Percentiles rank a stretch among this genome's conserved stretches.
Evolutionary conservation across 805 yeast species (phyloP).

Genomic region (Isabelozyma pseudorhagii): DNA sequence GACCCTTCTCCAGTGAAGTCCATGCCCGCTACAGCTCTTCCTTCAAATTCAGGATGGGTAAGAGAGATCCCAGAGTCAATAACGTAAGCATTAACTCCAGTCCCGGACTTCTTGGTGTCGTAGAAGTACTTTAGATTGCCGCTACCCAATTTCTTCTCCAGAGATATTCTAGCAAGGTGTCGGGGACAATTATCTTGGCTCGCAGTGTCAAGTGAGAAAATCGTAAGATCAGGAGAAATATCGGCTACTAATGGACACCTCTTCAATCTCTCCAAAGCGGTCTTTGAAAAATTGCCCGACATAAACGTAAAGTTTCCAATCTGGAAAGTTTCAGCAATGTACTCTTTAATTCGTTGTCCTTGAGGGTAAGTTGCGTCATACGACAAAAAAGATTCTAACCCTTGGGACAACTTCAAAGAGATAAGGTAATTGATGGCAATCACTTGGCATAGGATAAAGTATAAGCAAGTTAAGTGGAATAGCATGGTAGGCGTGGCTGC

Average conservation of each 20-base stretch:
- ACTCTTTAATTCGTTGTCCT: conserved; percentile 41
- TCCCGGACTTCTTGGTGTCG: conserved; percentile 47
- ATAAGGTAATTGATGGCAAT: conserved; percentile 38
- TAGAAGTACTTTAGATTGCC: conserved; percentile 43
- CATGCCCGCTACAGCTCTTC: conserved; percentile 56
- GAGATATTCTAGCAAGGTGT: conserved; percentile 65
- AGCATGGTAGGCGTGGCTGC: neutral
- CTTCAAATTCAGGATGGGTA: conserved; percentile 61
- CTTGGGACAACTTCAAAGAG: conserved; percentile 47
- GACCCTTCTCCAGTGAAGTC: conserved; percentile 60
- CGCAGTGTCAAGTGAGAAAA: conserved; percentile 52
- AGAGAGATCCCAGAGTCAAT: conserved; percentile 77
- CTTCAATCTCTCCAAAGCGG: conserved; percentile 44
- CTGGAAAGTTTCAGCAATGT: conserved; percentile 51
- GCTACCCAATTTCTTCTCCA: conserved; percentile 27
- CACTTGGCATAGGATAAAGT: neutral
- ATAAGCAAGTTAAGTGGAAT: neutral
- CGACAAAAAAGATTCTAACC: conserved; percentile 46
- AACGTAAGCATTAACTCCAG: conserved; percentile 68
- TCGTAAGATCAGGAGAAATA: conserved; percentile 61
- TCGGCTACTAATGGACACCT: conserved; percentile 64
- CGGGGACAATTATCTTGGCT: conserved; percentile 52
- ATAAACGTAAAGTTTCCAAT: conserved; percentile 74
- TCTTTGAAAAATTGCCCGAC: conserved; percentile 56
- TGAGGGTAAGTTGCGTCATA: conserved; percentile 38